Evolutionary conservation across 257 asterid species (phyloP).

Genomic region (Gentiana straminea): DNA sequence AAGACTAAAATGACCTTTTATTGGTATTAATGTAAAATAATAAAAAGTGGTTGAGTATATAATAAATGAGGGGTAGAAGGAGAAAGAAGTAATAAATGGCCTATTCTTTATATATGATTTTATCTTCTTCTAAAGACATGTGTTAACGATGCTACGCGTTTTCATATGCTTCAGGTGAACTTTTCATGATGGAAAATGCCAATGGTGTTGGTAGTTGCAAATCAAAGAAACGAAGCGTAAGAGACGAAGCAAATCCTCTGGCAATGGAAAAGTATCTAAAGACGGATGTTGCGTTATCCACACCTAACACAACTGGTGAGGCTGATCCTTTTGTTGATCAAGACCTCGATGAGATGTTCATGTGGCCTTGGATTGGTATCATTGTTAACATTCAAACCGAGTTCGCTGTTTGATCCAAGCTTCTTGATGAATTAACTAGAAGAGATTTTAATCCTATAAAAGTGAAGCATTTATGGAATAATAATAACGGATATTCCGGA

Average conservation of each 20-base stretch:
- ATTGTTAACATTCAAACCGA: no score
- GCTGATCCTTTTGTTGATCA: constrained; percentile 40
- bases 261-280: constrained; percentile 58
- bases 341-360: constrained; percentile 62
- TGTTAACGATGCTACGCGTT: not conserved
- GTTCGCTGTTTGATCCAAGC: constrained; percentile 30
- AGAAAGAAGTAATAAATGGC: no score
- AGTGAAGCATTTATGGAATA: constrained; percentile 65
- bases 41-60: no score
- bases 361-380: constrained; percentile 88
- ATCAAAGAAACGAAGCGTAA: constrained; percentile 44
- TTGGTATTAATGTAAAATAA: no score
- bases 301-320: constrained; percentile 27
- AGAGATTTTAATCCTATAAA: constrained; percentile 64
- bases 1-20: no score
- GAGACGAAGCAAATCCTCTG: constrained; percentile 60
- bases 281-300: constrained; percentile 23
- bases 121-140: not conserved
- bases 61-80: no score
- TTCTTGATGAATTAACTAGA: constrained; percentile 44
- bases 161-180: constrained; percentile 5
- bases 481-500: constrained; percentile 66
- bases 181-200: constrained; percentile 49
- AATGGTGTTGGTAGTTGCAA: constrained; percentile 41
- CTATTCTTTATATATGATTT: no score